Evolutionary conservation across 2,329 filamentous ascomycete species (phyloP).

Genomic region (Cordyceps javanica): DNA sequence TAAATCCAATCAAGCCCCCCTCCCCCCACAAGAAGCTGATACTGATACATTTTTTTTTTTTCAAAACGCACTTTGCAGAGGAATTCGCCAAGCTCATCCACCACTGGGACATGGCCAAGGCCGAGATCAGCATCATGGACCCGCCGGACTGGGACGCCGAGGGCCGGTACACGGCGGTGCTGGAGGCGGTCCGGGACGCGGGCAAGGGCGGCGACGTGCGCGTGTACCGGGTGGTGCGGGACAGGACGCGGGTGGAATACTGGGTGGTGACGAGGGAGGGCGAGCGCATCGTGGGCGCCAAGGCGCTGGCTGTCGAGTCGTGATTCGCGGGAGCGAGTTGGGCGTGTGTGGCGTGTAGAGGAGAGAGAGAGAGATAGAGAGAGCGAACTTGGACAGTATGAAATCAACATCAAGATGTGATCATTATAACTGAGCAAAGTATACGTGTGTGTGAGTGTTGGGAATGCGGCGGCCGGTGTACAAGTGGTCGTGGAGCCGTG

Average conservation of each 20-base stretch:
- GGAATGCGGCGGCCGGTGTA: too few species aligned
- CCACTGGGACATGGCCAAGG: conserved; percentile 45
- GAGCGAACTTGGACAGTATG: too few species aligned
- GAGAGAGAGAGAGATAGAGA: not conserved
- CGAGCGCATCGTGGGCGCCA: conserved; percentile 66
- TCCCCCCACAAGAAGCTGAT: too few species aligned
- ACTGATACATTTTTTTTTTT: not conserved
- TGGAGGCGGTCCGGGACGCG: conserved; percentile 62
- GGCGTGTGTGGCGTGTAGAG: not conserved
- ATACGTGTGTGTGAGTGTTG: too few species aligned
- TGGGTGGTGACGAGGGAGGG: conserved; percentile 65
- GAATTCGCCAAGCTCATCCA: conserved; percentile 64
- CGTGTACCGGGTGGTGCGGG: conserved; percentile 65
- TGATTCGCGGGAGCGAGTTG: not conserved
- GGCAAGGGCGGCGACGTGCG: conserved; percentile 61
- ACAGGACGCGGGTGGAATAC: conserved; percentile 65
- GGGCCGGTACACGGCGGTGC: conserved; percentile 61
- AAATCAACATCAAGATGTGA: too few species aligned
- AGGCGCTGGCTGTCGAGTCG: conserved; percentile 68
- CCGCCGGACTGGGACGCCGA: conserved; percentile 66
- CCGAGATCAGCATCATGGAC: conserved; percentile 59
- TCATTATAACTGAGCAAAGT: too few species aligned
- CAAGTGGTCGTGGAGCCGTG: too few species aligned
- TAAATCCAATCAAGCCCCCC: too few species aligned
- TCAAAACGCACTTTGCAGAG: too few species aligned